Evolutionary conservation across 371 early-diverging fungal species (phyloP), one percentile per base, ranked within the genome.

Genomic region (Parasitella parasitica): DNA sequence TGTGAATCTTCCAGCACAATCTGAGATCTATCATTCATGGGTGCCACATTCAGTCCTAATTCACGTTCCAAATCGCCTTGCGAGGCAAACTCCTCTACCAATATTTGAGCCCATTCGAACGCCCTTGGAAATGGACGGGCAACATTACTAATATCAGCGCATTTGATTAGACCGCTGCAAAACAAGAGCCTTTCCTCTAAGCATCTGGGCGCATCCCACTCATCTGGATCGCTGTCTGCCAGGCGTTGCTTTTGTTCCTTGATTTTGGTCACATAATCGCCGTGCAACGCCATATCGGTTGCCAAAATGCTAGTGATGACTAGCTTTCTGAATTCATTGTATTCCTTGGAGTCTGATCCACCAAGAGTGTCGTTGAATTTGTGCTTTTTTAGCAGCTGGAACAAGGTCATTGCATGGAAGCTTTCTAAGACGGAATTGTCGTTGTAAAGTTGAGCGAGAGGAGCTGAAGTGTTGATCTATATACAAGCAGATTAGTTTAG

Each of bases 401-500:
- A 94, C 35, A 95, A 84, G 3, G 93, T 80, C 70, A 92, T 87
- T 4, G 91, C 86, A 75, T 97, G 98, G 71, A 93, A 92, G 75
- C 91, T 94, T 75, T 97, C 98, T 16, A 97, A 84, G 5, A 95
- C 92, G 0, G 95, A 91, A 52, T 87, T 83, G 77, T 95, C 95
- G 67, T 95, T 95, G 81, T 96, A 97, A 4, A 96, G 73, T 50
- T 90, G 73, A 22, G 98, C 97, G 37, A 92, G 76, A 35, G 89
- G 93, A 36, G 94, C 88, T 34, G 80, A 54, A 24, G 71, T 32
- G 57, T 64, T 71, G 22, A 67, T 58, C 64, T 67, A 57, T 0
- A 38, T 24, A 11, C 12, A 27, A 12, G 13, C 6, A 18, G 13
- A 50, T 20, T 28, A 20, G 1, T 30, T 13, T 18, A 18, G 5